Percentiles rank a stretch among this genome's conserved stretches.
Conservation (phyloP, 2,329 filamentous ascomycete species). For the Mariannaea sp. region DNA sequence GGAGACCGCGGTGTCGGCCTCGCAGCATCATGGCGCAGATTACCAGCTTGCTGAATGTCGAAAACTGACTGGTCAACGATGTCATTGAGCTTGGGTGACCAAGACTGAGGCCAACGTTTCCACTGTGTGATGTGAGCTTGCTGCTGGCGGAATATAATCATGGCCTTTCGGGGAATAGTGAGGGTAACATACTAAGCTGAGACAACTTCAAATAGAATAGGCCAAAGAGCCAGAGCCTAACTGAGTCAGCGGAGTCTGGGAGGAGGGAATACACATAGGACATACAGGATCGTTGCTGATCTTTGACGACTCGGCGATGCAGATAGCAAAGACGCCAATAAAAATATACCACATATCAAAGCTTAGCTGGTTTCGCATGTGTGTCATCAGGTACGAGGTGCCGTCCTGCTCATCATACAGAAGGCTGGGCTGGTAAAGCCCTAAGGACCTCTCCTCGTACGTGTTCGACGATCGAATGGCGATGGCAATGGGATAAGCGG, state of each 20-base stretch:
- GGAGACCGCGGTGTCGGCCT: slow-evolving; percentile 44
- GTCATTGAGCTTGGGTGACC: slow-evolving; percentile 39
- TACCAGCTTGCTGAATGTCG: slow-evolving; percentile 43
- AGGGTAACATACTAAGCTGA: slow-evolving; percentile 41
- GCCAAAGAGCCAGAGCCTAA: slow-evolving; percentile 40
- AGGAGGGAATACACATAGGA: not conserved
- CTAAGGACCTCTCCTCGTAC: slow-evolving; percentile 65
- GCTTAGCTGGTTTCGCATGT: slow-evolving; percentile 46
- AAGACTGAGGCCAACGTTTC: slow-evolving; percentile 45
- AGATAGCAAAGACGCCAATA: slow-evolving; percentile 45
- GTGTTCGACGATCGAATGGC: slow-evolving; percentile 64
- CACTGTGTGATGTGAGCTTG: slow-evolving; percentile 28
- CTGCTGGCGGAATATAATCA: not conserved
- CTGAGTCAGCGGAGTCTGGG: not conserved
- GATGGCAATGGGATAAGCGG: slow-evolving; percentile 64
- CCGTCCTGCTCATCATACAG: slow-evolving; percentile 38
- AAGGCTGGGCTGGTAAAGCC: slow-evolving; percentile 53
- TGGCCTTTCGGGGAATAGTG: too few species aligned
- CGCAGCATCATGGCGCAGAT: slow-evolving; percentile 47
- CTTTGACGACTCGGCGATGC: slow-evolving; percentile 38
- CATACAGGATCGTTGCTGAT: slow-evolving; percentile 36
- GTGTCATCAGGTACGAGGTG: slow-evolving; percentile 39
- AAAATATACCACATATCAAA: slow-evolving; percentile 51
- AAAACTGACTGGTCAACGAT: slow-evolving; percentile 41
- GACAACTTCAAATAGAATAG: slow-evolving; percentile 43